These are phyloP conservation scores for Lasiosphaeriaceae sp. DNA, from an alignment of 495 filamentous ascomycete species.

Conservation along the genomic window DNA sequence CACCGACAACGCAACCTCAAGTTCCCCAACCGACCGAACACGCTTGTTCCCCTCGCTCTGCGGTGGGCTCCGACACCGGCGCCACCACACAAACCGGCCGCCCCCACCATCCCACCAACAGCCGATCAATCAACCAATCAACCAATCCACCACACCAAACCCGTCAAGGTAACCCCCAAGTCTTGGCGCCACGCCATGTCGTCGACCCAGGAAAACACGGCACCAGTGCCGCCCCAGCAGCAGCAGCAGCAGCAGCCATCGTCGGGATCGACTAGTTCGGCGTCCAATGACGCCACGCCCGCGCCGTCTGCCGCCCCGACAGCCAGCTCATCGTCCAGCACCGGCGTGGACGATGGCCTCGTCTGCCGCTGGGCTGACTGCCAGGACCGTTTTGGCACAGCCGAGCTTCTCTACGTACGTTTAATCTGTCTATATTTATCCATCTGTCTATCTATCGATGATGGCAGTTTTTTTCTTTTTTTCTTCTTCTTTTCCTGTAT, in stretches of 20 bases:
- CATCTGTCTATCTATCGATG: not conserved
- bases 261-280: conserved; percentile 21
- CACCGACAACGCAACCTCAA: too few species aligned
- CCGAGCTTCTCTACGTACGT: conserved; percentile 89
- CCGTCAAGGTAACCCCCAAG: too few species aligned
- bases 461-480: not conserved
- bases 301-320: conserved; percentile 40
- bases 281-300: conserved; percentile 43
- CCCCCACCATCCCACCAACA: too few species aligned
- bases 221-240: conserved; percentile 7
- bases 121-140: too few species aligned
- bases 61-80: too few species aligned
- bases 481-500: not conserved
- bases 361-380: conserved; percentile 86
- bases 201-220: conserved; percentile 6
- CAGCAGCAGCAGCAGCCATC: conserved; percentile 16
- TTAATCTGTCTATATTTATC: not conserved
- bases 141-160: too few species aligned
- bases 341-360: conserved; percentile 56
- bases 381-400: conserved; percentile 70
- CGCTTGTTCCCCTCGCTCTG: too few species aligned
- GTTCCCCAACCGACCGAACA: too few species aligned
- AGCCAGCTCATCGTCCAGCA: conserved; percentile 33
- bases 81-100: too few species aligned
- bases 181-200: conserved; percentile 13